These are phyloP conservation scores for Sutorius australiensis DNA, from an alignment of 768 basidiomycete species.

Conservation along the genomic window DNA sequence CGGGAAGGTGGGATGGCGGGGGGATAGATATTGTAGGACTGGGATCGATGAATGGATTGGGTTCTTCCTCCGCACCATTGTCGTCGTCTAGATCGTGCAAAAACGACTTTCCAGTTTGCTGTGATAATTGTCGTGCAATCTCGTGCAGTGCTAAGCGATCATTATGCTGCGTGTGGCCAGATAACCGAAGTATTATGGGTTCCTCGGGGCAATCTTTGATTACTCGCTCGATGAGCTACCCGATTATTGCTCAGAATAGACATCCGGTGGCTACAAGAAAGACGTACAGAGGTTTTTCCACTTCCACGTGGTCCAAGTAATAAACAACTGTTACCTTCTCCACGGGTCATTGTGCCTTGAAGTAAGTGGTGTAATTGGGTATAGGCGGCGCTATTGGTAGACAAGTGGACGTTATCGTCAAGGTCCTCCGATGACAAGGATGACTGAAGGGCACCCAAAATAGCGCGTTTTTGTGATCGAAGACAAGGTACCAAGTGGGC, in stretches of 20 bases:
- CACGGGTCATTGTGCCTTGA: slow-evolving; percentile 67
- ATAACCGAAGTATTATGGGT: slow-evolving; percentile 76
- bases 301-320: slow-evolving; percentile 81
- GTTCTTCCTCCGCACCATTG: slow-evolving; percentile 37
- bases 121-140: slow-evolving; percentile 78
- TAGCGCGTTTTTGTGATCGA: slow-evolving; percentile 53
- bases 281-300: slow-evolving; percentile 72
- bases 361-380: slow-evolving; percentile 63
- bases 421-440: slow-evolving; percentile 19
- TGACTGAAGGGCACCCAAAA: slow-evolving; percentile 45
- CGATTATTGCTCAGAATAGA: slow-evolving; percentile 1
- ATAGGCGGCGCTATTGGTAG: slow-evolving; percentile 51
- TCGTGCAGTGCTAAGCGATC: slow-evolving; percentile 91
- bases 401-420: slow-evolving; percentile 34
- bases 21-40: slow-evolving; percentile 42
- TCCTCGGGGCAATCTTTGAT: slow-evolving; percentile 42
- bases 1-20: slow-evolving; percentile 66
- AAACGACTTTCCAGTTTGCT: slow-evolving; percentile 67
- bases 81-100: slow-evolving; percentile 35
- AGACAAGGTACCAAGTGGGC: slow-evolving; percentile 44
- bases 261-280: background rate
- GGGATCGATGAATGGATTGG: slow-evolving; percentile 50
- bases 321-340: slow-evolving; percentile 93
- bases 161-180: slow-evolving; percentile 79
- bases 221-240: slow-evolving; percentile 59